These are phyloP conservation scores for Gymnopilus dilepis DNA, from an alignment of 768 basidiomycete genomes.

Conservation along the genomic window DNA sequence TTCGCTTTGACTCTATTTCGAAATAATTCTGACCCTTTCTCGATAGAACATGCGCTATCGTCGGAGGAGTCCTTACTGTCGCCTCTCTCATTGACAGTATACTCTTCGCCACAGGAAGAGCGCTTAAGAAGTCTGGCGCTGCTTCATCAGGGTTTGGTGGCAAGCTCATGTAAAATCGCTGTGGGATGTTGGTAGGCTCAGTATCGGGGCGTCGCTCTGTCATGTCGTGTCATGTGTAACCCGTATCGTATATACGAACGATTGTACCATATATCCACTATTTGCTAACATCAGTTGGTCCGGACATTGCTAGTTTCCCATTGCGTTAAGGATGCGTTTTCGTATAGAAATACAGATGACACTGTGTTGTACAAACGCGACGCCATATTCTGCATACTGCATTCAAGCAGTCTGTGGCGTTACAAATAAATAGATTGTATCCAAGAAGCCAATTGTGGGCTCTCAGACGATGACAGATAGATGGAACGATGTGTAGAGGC, in stretches of 20 bases:
- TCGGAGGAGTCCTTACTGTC: conserved; percentile 96
- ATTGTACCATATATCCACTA: conserved; percentile 35
- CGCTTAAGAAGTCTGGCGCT: conserved; percentile 62
- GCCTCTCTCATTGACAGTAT: conserved; percentile 87
- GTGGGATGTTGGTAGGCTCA: background rate
- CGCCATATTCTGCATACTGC: background rate
- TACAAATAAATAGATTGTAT: background rate
- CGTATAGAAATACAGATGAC: background rate
- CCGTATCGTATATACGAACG: conserved; percentile 23
- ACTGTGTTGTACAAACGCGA: background rate
- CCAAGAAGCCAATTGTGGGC: background rate
- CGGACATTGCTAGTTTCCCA: background rate
- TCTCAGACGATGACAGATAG: background rate
- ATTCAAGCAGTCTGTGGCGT: too few relatives aligned
- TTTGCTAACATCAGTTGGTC: conserved; percentile 16
- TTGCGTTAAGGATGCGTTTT: background rate
- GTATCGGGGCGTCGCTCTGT: background rate
- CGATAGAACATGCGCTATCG: conserved; percentile 92
- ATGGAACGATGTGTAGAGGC: background rate
- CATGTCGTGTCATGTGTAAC: conserved; percentile 15
- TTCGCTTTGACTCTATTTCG: background rate
- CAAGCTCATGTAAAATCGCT: conserved; percentile 50
- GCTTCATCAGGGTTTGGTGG: conserved; percentile 37
- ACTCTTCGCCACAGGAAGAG: conserved; percentile 81
- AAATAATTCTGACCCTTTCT: background rate